Base-by-base conservation (phyloP, 352 stramenopile genomes). In the Phytophthora pseudosyringae region DNA sequence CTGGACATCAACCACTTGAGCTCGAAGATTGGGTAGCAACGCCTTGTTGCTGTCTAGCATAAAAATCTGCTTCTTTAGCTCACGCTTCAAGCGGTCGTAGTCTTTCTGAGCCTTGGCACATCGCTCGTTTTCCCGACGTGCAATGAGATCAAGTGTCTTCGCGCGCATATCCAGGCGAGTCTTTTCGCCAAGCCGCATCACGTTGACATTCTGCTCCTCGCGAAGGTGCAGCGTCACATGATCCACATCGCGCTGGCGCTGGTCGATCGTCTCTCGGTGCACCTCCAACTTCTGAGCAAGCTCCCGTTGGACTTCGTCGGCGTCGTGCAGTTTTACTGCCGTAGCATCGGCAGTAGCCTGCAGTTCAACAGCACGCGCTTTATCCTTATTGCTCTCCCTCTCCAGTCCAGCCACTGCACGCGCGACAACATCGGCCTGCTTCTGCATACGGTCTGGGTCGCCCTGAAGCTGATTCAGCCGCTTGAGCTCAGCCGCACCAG, bases 231-330 rank as follows among this genome's bases (percentile, higher is more conserved):
- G 66, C 12, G 77, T 91, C 29, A 98, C 85, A 57, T 94, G 82
- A 58, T 96, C 89, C 12, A 97, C 86, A 67, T 98, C 91, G n/a
- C 89, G 88, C 59, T 97, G 88, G 0, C 91, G 87, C 64, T 98
- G 86, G 49, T 97, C 89, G 44, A 97, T 93, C 43, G 87, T 97
- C 6, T 96, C 86, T 35, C 90, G 82, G 64, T 97, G 91, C 5
- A 97, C 72, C 16, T 98, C 89, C 10, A 98, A 67, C 55, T 97
- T 97, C 63, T 94, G 88, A 28, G 66, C 56, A 6, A 97, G 75
- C 48, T 94, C 91, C 18, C 81, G 83, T 44, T 89, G 79, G 9
- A 97, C 71, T 55, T 93, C 86, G 5, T 96, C 86, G 9, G 80
- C 77, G 26, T 97, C 91, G 26, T 82, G 79, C 28, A 84, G 61